Conservation (phyloP, 192 early-diverging fungal genomes). For the Radiomyces spectabilis region DNA sequence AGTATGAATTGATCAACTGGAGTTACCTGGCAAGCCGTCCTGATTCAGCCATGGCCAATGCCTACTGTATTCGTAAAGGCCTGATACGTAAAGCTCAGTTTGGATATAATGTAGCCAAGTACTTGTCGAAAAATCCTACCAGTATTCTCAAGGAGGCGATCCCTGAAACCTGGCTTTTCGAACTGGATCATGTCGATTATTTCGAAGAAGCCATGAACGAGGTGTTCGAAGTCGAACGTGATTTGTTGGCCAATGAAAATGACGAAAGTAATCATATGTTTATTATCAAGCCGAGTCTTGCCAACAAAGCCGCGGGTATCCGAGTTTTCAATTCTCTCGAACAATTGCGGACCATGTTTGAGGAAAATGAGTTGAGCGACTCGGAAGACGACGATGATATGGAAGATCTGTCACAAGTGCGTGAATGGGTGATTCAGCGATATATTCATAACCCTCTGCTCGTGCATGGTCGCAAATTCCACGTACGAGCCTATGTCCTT, state of each 20-base stretch:
- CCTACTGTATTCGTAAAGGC: slow-evolving; percentile 63
- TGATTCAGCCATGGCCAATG: slow-evolving; percentile 26
- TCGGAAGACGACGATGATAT: slow-evolving; percentile 27
- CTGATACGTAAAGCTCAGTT: slow-evolving; percentile 63
- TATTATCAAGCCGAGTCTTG: slow-evolving; percentile 60
- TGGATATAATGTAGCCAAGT: slow-evolving; percentile 51
- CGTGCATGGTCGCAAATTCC: slow-evolving; percentile 53
- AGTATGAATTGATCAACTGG: slow-evolving; percentile 62
- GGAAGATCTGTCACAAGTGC: slow-evolving; percentile 43
- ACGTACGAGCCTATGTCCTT: slow-evolving; percentile 55
- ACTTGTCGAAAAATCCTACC: slow-evolving; percentile 45
- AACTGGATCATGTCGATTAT: slow-evolving; percentile 57
- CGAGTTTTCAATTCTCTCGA: slow-evolving; percentile 52
- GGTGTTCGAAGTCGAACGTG: slow-evolving; percentile 55
- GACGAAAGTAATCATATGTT: slow-evolving; percentile 29
- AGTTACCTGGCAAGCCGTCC: slow-evolving; percentile 25
- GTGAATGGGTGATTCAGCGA: slow-evolving; percentile 63
- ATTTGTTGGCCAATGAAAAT: slow-evolving; percentile 38
- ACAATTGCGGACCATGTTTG: slow-evolving; percentile 34
- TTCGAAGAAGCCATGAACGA: slow-evolving; percentile 63
- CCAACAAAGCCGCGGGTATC: slow-evolving; percentile 56
- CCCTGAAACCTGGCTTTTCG: slow-evolving; percentile 59
- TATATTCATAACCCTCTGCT: slow-evolving; percentile 54
- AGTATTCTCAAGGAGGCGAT: slow-evolving; percentile 42
- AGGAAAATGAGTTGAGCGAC: slow-evolving; percentile 27